Base-by-base conservation (phyloP, 306 rosid species). In the Psophocarpus tetragonolobus region DNA sequence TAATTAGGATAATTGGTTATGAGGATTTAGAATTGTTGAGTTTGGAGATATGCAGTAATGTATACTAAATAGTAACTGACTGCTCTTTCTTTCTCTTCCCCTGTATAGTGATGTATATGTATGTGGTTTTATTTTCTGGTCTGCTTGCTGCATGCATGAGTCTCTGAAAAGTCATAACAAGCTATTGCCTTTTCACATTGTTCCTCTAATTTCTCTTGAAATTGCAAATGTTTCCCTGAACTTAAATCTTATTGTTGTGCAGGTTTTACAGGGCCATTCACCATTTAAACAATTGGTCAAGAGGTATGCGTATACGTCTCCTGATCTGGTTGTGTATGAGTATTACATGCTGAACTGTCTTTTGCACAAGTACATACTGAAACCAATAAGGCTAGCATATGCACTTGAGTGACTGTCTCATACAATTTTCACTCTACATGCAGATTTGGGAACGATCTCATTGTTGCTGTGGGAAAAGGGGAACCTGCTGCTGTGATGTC, bases 191-290 rank as follows among this genome's bases (percentile, higher is more conserved):
- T 76, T 61, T 63, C 61, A 39, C 62, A 35, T 76, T 63, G 33
- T 14, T 42, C 41, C 53, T 26, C 30, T 72, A 15, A 39, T 41
- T 70, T 73, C 14, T 24, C n/a, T 74, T 36, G 27, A 42, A 15
- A 11, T 64, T 54, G 71, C 50, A 18, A 56, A 72, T 20, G 51
- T 27, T 57, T 7, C 45, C 26, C 71, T 68, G 17, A 56, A 56
- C 77, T 33, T 12, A 4, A 62, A 45, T 30, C 32, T 67, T 48
- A 65, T 75, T 47, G 2, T 14, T 20, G 32, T 83, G 82, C 91
- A 94, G 98, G 97, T 94, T 81, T 83, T 92, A 54, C 98, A 90
- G 80, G 97, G 95, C 44, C 98, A 92, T 85, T 85, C 97, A 48
- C 93, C 97, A 62, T 94, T 94, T 84, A 94, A 82, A 84, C 93